Base-by-base conservation (phyloP, 108 stramenopile genomes). In the Stephanodiscus triporus region DNA sequence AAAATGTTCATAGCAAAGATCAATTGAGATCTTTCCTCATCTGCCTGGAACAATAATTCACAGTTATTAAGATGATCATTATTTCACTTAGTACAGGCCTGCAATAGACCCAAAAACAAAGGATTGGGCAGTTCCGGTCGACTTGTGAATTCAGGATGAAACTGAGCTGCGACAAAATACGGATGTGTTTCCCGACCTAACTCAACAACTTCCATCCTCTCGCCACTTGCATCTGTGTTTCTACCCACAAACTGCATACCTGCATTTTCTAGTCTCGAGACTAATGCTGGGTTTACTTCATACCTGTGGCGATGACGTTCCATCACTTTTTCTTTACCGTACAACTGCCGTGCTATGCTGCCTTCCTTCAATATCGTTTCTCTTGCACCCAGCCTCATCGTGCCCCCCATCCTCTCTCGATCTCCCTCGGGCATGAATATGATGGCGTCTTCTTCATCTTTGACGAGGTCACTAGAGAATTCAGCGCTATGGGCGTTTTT, bases 371-470 rank as follows among this genome's bases (percentile, higher is more conserved):
- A 65, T 37, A 77, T 65, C 42, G 82, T 83, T 83, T 83, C 82
- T 53, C 82, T 37, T 23, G 72, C 73, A 19, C 82, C 82, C 23
- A 83, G 53, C 66, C 82, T 78, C 82, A 83, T 79, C 10, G 82
- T 83, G 9, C 82, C 82, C 10, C 82, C 82, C 74, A 83, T 75
- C 43, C 82, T 66, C 32, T 74, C 67, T 54, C 82, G 50, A 60
- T 83, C 82, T 24, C 82, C 86, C 68, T 95, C 94, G 0, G 92
- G 94, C 94, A 95, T 95, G 61, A 93, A 93, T 49, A 95, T 75
- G 19, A 95, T 87, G 22, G 85, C 90, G 58, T 82, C 85, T 76
- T 89, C 67, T 48, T 73, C 69, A 48, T 82, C 63, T 63, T 76
- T 85, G 17, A 68, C 59, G 13, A 84, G 76, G 56, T 77, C 64